A percentile compares a stretch with the other conserved stretches of the same genome.
Evolutionary conservation across 2,329 filamentous ascomycete genomes (phyloP).

Genomic region (Fusarium pininemorale): DNA sequence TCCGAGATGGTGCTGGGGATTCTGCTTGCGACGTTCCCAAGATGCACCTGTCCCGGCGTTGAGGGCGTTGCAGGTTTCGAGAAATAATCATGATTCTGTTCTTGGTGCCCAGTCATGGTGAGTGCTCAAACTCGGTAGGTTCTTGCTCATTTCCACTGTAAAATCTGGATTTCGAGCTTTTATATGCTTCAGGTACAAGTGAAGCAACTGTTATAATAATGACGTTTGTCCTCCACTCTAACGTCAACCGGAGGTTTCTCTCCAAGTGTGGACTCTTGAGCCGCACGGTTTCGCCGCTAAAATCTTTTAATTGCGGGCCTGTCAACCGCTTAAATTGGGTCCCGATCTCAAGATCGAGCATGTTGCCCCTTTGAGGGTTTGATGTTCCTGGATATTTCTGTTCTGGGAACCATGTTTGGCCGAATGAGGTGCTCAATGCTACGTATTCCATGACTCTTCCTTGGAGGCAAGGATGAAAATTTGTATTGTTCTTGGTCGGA

Average conservation of each 20-base stretch:
- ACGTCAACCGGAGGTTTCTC: constrained; percentile 21
- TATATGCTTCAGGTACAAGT: not conserved
- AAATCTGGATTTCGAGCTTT: not conserved
- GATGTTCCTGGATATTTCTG: not conserved
- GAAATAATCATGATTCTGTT: constrained; percentile 16
- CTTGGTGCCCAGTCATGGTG: not conserved
- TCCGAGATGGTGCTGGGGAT: constrained; percentile 21
- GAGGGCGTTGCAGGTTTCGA: constrained; percentile 8
- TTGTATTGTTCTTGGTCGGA: not conserved
- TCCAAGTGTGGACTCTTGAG: not conserved
- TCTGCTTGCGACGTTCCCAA: constrained; percentile 11
- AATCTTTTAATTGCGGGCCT: constrained; percentile 5
- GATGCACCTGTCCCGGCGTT: constrained; percentile 17
- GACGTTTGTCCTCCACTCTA: constrained; percentile 18
- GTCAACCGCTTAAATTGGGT: not conserved
- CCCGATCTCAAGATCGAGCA: not conserved
- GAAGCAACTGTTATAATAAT: not conserved
- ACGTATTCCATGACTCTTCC: not conserved
- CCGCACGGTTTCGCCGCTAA: not conserved
- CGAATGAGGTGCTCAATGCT: not conserved
- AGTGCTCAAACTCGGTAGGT: not conserved
- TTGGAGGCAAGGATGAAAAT: not conserved
- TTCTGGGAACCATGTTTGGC: not conserved
- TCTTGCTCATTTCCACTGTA: not conserved
- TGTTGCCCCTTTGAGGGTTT: not conserved